Evolutionary conservation across 768 basidiomycete species (phyloP).

Genomic region (Russula griseocarnosa): DNA sequence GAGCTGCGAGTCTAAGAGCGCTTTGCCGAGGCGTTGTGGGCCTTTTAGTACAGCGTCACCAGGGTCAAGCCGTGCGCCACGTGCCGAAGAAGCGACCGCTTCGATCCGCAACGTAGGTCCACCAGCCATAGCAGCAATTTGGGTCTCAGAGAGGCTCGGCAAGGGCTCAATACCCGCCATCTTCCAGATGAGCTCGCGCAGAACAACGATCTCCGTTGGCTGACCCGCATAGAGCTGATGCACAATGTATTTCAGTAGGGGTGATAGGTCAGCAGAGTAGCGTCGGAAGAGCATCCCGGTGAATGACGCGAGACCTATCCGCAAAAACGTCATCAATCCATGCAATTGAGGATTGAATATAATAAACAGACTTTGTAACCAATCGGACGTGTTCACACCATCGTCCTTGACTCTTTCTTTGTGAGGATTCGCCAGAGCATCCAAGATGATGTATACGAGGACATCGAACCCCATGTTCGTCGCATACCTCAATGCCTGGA

Average conservation of each 20-base stretch:
- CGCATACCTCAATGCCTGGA: slow-evolving; percentile 83
- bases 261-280: slow-evolving; percentile 77
- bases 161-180: slow-evolving; percentile 94
- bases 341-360: slow-evolving; percentile 7
- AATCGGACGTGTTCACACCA: slow-evolving; percentile 84
- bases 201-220: slow-evolving; percentile 82
- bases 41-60: slow-evolving; percentile 60
- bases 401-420: slow-evolving; percentile 86
- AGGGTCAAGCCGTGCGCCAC: slow-evolving; percentile 70
- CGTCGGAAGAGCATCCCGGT: slow-evolving; percentile 88
- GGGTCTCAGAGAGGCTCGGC: slow-evolving; percentile 82
- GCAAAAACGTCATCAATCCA: slow-evolving; percentile 21
- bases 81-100: slow-evolving; percentile 73
- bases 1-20: slow-evolving; percentile 62
- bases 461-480: slow-evolving; percentile 95
- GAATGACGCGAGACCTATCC: slow-evolving; percentile 82
- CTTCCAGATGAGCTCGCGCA: slow-evolving; percentile 90
- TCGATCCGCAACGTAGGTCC: slow-evolving; percentile 85
- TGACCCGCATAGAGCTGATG: slow-evolving; percentile 84
- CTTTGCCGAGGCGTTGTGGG: slow-evolving; percentile 61
- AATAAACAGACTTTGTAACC: slow-evolving; percentile 77
- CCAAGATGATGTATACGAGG: slow-evolving; percentile 79
- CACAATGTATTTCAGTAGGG: slow-evolving; percentile 84
- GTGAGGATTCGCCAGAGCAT: slow-evolving; percentile 78
- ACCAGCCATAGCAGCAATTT: slow-evolving; percentile 87